Conservation (phyloP, 148 eudicot genomes). For the Cornus controversa region DNA sequence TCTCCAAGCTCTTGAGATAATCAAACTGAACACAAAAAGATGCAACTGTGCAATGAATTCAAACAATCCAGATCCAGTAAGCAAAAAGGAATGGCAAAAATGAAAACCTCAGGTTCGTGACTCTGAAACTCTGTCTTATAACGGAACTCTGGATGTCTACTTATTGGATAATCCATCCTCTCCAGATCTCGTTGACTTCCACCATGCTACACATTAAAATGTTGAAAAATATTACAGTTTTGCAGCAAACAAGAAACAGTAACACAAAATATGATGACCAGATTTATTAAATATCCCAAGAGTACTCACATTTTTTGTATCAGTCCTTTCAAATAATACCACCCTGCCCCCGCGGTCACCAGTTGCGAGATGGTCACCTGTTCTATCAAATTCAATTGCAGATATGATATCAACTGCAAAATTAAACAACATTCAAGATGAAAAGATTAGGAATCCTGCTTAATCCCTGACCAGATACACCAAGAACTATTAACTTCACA, state of each 20-base stretch:
- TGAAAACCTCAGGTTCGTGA: conserved; percentile 93
- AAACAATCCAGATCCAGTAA: conserved; percentile 12
- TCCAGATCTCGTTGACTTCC: conserved; percentile 74
- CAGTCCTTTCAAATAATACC: conserved; percentile 57
- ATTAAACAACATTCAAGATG: not conserved
- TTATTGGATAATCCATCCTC: conserved; percentile 59
- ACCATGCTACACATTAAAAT: conserved; percentile 43
- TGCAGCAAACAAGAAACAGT: not conserved
- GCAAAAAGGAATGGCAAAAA: not conserved
- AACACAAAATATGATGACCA: not conserved
- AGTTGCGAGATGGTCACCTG: conserved; percentile 61
- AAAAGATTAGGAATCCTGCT: not conserved
- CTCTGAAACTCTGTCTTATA: conserved; percentile 99
- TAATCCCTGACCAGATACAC: not conserved
- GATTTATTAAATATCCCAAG: conserved; percentile 7
- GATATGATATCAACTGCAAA: conserved; percentile 61
- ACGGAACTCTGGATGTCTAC: conserved; percentile 93
- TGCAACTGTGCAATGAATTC: conserved; percentile 11
- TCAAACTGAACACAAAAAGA: conserved; percentile 72
- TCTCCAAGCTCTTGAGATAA: conserved; percentile 98
- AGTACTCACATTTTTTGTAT: conserved; percentile 41
- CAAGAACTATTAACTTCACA: not conserved
- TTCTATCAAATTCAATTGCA: conserved; percentile 62
- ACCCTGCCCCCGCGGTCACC: conserved; percentile 68
- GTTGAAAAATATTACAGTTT: not conserved